Evolutionary conservation across 2,329 filamentous ascomycete species (phyloP).

Genomic region (Colletotrichum sidae): DNA sequence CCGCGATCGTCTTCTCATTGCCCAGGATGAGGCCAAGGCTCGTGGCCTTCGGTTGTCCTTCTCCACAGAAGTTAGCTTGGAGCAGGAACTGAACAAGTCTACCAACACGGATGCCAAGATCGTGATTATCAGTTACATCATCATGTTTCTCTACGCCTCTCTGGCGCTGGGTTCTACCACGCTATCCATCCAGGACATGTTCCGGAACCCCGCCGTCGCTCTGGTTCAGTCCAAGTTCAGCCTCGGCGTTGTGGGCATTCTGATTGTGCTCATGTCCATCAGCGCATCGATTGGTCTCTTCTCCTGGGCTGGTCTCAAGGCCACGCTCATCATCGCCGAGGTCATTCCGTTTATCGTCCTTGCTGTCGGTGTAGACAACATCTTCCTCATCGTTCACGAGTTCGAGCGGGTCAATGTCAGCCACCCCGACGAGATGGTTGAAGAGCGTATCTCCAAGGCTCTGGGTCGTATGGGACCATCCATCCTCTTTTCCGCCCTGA

Average conservation of each 20-base stretch:
- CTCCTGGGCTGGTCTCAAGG: slow-evolving; percentile 90
- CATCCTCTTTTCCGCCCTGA: slow-evolving; percentile 93
- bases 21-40: slow-evolving; percentile 81
- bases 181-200: slow-evolving; percentile 78
- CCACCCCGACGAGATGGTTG: slow-evolving; percentile 88
- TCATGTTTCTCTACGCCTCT: slow-evolving; percentile 99
- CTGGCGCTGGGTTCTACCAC: slow-evolving; percentile 91
- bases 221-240: slow-evolving; percentile 97
- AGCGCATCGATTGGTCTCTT: slow-evolving; percentile 95
- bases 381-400: slow-evolving; percentile 98
- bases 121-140: slow-evolving; percentile 93
- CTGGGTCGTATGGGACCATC: slow-evolving; percentile 97
- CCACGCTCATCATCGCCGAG: slow-evolving; percentile 96
- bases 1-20: slow-evolving; percentile 77
- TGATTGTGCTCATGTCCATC: slow-evolving; percentile 98
- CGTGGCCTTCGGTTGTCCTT: slow-evolving; percentile 91
- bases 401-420: slow-evolving; percentile 95
- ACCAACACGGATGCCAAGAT: slow-evolving; percentile 99
- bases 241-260: slow-evolving; percentile 90
- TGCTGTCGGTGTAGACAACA: slow-evolving; percentile 97
- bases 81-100: slow-evolving; percentile 96
- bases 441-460: slow-evolving; percentile 86
- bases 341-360: slow-evolving; percentile 98
- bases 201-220: slow-evolving; percentile 84
- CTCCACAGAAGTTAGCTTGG: slow-evolving; percentile 93